Evolutionary conservation across 2,329 filamentous ascomycete genomes (phyloP).

Genomic region (Apiospora sp.): DNA sequence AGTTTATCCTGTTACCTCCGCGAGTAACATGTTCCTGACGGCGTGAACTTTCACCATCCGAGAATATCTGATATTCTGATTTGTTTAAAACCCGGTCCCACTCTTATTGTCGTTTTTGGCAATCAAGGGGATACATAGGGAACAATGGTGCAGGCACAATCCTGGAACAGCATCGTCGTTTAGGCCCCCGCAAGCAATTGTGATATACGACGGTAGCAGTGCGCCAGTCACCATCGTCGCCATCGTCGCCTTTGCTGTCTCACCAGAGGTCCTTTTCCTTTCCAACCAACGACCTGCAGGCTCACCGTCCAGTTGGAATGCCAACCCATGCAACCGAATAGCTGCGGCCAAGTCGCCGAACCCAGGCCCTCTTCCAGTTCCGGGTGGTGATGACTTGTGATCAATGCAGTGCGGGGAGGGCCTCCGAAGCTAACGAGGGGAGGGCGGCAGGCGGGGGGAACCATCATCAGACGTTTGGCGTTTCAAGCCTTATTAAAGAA

Average conservation of each 20-base stretch:
- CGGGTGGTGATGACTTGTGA: not conserved
- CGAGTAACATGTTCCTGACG: too few species aligned
- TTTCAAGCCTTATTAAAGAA: constrained; percentile 9
- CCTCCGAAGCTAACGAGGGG: not conserved
- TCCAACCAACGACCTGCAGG: not conserved
- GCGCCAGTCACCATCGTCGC: not conserved
- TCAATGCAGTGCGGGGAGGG: not conserved
- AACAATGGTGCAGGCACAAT: not conserved
- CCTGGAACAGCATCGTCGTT: not conserved
- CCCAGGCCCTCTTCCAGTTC: not conserved
- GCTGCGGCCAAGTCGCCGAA: not conserved
- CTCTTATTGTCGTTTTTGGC: too few species aligned
- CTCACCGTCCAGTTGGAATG: not conserved
- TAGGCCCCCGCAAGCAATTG: not conserved
- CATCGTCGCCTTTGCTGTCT: not conserved
- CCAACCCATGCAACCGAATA: not conserved
- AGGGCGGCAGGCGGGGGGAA: not conserved
- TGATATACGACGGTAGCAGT: constrained; percentile 12
- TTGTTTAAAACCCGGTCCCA: too few species aligned
- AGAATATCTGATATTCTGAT: too few species aligned
- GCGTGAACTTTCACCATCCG: too few species aligned
- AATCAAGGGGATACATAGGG: not conserved
- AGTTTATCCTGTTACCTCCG: too few species aligned
- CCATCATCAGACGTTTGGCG: constrained; percentile 1
- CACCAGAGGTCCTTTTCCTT: not conserved